Evolutionary conservation across 768 basidiomycete genomes (phyloP).

Genomic region (Epithele typhae): DNA sequence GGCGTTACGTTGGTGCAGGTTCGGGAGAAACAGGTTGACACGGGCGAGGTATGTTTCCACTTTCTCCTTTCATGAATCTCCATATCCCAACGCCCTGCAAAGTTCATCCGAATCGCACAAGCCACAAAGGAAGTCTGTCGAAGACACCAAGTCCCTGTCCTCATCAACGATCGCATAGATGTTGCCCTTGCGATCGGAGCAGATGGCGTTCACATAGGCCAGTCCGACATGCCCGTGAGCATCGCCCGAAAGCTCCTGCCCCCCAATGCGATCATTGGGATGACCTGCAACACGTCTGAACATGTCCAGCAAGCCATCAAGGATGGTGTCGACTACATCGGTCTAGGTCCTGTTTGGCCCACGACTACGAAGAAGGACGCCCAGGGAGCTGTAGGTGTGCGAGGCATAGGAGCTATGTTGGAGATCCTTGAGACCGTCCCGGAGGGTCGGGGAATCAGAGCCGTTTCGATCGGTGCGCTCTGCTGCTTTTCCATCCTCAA

Average conservation of each 20-base stretch:
- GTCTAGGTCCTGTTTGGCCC: constrained; percentile 80
- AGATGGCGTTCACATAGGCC: constrained; percentile 85
- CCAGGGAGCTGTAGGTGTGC: constrained; percentile 61
- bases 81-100: neutral
- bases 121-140: constrained; percentile 69
- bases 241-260: constrained; percentile 69
- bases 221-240: constrained; percentile 74
- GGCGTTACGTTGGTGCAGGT: constrained; percentile 91
- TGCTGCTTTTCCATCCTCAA: no score
- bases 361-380: constrained; percentile 77
- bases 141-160: constrained; percentile 71
- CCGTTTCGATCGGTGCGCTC: constrained; percentile 80
- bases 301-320: constrained; percentile 61
- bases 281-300: constrained; percentile 66
- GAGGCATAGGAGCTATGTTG: constrained; percentile 67
- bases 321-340: constrained; percentile 78
- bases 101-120: constrained; percentile 77
- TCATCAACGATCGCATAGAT: constrained; percentile 89
- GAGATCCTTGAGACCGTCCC: constrained; percentile 35
- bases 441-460: constrained; percentile 57
- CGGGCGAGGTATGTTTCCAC: constrained; percentile 58
- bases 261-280: constrained; percentile 66
- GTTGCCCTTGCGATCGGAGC: constrained; percentile 76
- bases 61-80: no score
- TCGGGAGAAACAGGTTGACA: constrained; percentile 81